Percentiles rank a stretch among this genome's conserved stretches.
These are phyloP conservation scores for Speleostelium caveatum DNA, from an alignment of 78 protist genomes.

Conservation along the genomic window DNA sequence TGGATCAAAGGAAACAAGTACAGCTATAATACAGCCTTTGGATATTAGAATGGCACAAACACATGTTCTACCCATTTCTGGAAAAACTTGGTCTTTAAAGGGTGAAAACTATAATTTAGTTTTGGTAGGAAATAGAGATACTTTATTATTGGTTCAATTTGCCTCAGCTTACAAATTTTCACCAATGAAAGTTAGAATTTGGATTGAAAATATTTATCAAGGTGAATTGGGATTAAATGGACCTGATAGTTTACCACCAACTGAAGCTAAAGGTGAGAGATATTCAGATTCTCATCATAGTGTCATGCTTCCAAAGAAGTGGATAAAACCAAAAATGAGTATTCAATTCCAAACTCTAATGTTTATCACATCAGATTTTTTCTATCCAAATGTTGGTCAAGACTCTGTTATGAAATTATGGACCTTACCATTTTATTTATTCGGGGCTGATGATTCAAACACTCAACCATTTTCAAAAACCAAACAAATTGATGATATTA, in stretches of 20 bases:
- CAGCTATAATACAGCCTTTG: no score
- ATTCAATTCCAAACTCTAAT: neutral
- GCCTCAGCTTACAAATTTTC: neutral
- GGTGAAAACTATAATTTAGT: neutral
- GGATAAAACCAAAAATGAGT: constrained; percentile 8
- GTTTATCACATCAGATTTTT: neutral
- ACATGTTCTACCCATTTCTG: constrained; percentile 35
- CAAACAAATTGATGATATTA: neutral
- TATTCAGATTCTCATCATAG: constrained; percentile 14
- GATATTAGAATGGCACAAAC: no score
- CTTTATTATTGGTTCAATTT: constrained; percentile 26
- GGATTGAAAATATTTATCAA: neutral
- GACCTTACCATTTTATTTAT: constrained; percentile 28
- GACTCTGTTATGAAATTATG: neutral
- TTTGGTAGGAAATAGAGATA: constrained; percentile 16
- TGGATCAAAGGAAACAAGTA: no score
- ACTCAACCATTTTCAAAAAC: constrained; percentile 4
- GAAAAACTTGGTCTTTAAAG: constrained; percentile 6
- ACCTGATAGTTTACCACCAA: constrained; percentile 40
- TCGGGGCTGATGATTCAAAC: constrained; percentile 50
- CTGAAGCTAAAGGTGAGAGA: constrained; percentile 37
- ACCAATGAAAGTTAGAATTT: neutral
- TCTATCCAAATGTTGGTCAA: constrained; percentile 27
- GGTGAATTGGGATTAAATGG: neutral
- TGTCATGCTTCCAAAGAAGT: constrained; percentile 1